A percentile compares a stretch with the other conserved stretches of the same genome.
These are phyloP conservation scores for Penstemon davidsonii DNA, from an alignment of 257 asterid genomes.

Conservation along the genomic window DNA sequence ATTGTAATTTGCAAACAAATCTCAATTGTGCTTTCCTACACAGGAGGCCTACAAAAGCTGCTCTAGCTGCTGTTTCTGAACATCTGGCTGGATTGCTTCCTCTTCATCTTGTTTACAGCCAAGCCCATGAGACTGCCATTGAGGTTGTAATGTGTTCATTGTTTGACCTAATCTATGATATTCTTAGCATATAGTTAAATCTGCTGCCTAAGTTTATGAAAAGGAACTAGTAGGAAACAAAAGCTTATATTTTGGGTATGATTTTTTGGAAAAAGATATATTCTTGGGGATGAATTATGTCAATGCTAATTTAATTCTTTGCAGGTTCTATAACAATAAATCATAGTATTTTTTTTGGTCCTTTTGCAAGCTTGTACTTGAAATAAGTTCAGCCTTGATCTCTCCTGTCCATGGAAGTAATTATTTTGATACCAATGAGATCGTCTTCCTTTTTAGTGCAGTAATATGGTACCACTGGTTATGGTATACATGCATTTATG, in stretches of 20 bases:
- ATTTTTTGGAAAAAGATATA: neutral
- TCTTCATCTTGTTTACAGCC: constrained; percentile 96
- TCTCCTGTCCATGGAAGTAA: neutral
- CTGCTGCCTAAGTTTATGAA: neutral
- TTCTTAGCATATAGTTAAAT: constrained; percentile 15
- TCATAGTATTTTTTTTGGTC: neutral
- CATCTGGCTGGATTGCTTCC: constrained; percentile 96
- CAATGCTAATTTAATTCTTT: neutral
- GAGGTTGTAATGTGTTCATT: constrained; percentile 53
- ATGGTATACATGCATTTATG: neutral
- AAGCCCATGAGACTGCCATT: constrained; percentile 89
- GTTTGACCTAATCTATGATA: constrained; percentile 20
- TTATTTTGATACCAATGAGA: neutral
- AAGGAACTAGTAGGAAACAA: neutral
- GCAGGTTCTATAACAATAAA: neutral
- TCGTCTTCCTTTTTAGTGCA: constrained; percentile 16
- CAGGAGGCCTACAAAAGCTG: constrained; percentile 97
- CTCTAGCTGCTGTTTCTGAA: constrained; percentile 89
- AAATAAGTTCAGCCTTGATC: neutral
- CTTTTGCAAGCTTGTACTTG: constrained; percentile 10
- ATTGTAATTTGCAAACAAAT: constrained; percentile 25
- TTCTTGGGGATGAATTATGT: neutral
- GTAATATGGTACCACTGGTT: neutral
- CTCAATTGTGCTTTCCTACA: constrained; percentile 28
- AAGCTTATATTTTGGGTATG: neutral